phyloP scores from a whole-genome alignment of 2,329 filamentous ascomycete species.

The Fusarium sp. region DNA sequence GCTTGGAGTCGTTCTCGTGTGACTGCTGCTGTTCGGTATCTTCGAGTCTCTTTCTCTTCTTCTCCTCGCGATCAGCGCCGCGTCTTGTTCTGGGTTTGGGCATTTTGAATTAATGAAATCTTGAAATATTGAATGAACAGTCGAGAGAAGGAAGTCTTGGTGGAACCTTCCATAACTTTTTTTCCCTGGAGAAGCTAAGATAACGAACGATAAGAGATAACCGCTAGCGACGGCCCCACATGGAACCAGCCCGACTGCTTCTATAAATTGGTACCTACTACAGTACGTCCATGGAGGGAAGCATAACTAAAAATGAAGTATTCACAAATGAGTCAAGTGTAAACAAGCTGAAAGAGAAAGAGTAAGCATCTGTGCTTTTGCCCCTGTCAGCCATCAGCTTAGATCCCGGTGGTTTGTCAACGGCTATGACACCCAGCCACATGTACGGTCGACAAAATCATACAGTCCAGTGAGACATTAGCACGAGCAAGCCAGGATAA shows the following conservation, averaged over 20 bases:
- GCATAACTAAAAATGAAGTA: too few species aligned
- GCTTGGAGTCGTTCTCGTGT: constrained; percentile 41
- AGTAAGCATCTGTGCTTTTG: not conserved
- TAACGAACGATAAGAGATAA: constrained; percentile 37
- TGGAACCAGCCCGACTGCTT: not conserved
- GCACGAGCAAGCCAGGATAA: not conserved
- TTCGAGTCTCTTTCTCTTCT: constrained; percentile 54
- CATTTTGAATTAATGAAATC: constrained; percentile 48
- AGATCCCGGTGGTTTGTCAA: not conserved
- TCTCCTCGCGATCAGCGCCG: constrained; percentile 53
- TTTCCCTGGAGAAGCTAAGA: constrained; percentile 21
- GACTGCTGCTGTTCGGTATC: constrained; percentile 38
- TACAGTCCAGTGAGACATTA: not conserved
- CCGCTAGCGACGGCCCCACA: not conserved
- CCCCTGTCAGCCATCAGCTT: not conserved
- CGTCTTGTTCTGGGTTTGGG: constrained; percentile 59
- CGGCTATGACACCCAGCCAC: not conserved
- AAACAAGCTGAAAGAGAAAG: not conserved
- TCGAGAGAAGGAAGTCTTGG: constrained; percentile 21
- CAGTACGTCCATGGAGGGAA: not conserved
- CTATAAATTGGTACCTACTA: not conserved
- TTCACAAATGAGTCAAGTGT: not conserved
- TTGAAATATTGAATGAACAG: not conserved
- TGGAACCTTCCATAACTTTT: constrained; percentile 37
- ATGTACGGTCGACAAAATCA: not conserved